A percentile compares a stretch with the other conserved stretches of the same genome.
These are phyloP conservation scores for Cornus kousa DNA, from an alignment of 148 eudicot genomes.

Conservation along the genomic window DNA sequence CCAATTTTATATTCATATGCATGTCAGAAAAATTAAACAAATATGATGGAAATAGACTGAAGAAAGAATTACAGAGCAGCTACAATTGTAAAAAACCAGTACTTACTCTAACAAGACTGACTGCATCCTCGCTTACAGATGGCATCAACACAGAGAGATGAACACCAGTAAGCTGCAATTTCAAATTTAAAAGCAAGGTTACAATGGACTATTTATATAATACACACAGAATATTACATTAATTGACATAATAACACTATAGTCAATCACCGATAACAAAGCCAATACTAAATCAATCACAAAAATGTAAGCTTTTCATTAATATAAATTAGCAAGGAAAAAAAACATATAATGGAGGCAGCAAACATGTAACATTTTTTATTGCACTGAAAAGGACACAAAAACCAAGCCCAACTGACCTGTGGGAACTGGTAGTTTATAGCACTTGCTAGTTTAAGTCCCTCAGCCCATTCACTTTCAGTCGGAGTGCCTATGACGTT, in stretches of 20 bases:
- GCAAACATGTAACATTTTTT: neutral
- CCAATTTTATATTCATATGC: neutral
- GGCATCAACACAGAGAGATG: constrained; percentile 68
- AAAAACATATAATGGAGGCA: neutral
- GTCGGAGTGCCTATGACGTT: constrained; percentile 81
- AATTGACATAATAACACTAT: too few species aligned
- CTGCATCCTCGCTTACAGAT: constrained; percentile 76
- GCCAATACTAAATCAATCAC: too few species aligned
- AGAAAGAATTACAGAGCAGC: neutral
- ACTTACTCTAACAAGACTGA: constrained; percentile 65
- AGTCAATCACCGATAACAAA: too few species aligned
- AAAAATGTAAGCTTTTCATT: too few species aligned
- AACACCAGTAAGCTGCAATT: constrained; percentile 64
- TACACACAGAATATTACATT: too few species aligned
- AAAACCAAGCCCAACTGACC: constrained; percentile 32
- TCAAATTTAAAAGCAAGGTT: neutral
- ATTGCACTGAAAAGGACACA: neutral
- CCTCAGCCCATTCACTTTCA: constrained; percentile 60
- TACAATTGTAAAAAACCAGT: neutral
- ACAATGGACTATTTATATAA: too few species aligned
- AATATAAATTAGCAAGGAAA: too few species aligned
- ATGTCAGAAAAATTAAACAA: neutral
- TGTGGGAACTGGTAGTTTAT: constrained; percentile 90
- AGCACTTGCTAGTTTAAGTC: constrained; percentile 67
- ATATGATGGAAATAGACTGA: neutral